Percentiles rank a stretch among this genome's conserved stretches.
Conservation (phyloP, 2,329 filamentous ascomycete species). For the Shiraia bambusicola region DNA sequence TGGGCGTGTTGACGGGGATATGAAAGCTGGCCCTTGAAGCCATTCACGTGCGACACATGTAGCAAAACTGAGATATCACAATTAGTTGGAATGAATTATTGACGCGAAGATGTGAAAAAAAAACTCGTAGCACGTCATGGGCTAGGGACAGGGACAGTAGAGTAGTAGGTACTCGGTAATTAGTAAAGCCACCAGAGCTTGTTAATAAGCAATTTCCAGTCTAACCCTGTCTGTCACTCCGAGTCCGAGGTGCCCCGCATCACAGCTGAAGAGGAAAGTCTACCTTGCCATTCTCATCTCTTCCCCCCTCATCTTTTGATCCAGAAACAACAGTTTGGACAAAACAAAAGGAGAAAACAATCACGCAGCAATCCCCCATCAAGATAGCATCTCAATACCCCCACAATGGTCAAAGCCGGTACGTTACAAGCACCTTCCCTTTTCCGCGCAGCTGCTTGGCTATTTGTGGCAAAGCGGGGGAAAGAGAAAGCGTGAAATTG, state of each 20-base stretch:
- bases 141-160: slow-evolving; percentile 10
- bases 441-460: slow-evolving; percentile 19
- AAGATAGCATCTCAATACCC: slow-evolving; percentile 45
- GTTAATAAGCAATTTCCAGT: too few species aligned
- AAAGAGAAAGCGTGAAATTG: slow-evolving; percentile 56
- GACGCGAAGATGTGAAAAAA: slow-evolving; percentile 1
- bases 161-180: too few species aligned
- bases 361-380: slow-evolving; percentile 18
- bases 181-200: too few species aligned
- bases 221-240: slow-evolving; percentile 19
- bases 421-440: slow-evolving; percentile 52
- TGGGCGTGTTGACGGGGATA: slow-evolving; percentile 27
- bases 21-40: slow-evolving; percentile 20
- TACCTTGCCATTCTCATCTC: slow-evolving; percentile 9
- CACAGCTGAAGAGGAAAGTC: slow-evolving; percentile 24
- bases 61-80: slow-evolving; percentile 23
- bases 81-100: slow-evolving; percentile 2
- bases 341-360: too few species aligned
- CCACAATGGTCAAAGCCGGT: slow-evolving; percentile 99
- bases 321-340: neutral
- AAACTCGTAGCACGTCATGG: slow-evolving; percentile 1
- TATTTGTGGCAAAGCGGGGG: slow-evolving; percentile 37
- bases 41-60: slow-evolving; percentile 15
- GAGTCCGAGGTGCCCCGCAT: slow-evolving; percentile 36
- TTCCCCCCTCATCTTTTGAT: slow-evolving; percentile 6